Evolutionary conservation across 2,329 filamentous ascomycete species (phyloP), one percentile per base, ranked within the genome.

Genomic region (Aureobasidium sp.): DNA sequence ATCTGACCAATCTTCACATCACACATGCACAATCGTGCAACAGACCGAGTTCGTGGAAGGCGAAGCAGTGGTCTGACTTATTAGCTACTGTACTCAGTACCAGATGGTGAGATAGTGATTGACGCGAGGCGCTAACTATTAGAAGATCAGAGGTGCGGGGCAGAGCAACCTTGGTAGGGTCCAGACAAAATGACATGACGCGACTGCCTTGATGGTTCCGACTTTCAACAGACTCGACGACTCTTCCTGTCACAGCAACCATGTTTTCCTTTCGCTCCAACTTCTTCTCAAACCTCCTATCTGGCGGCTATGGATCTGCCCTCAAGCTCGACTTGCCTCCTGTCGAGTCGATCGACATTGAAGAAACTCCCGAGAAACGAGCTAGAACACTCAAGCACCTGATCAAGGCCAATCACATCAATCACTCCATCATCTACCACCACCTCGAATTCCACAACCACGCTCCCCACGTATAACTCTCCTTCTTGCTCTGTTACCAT

Each of bases 321-420:
- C 57, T 59, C 34, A 59, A 59, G 16, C 76, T 79, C 64, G 71
- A 79, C 49, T 67, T 97, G 7, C 80, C 88, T 9, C 79, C 88
- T 0, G 86, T 93, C 61, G 79, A 89, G 65, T 80, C 90, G 62
- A 85, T 95, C 75, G 84, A 89, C 72, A 82, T 96, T 68, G 93
- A 97, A 76, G 88, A 87, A 5, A 81, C 85, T 51, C 82, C 86
- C 9, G 91, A 95, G 71, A 93, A 90, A 73, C 81, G 89, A 61
- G 85, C 88, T 21, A 82, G 93, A 64, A 90, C 90, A 25, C 80
- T 99, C 64, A 97, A 96, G 77, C 91, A 97, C 75, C 79, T 99
- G 14, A 74, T 99, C 64, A 90, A 89, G 74, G 87, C 92, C 58
- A 97, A 97, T 73, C 94, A 99, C 76, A 87, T 87, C 67, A 96